Conservation (phyloP, 345 rosid genomes). For the Bruguiera parviflora region DNA sequence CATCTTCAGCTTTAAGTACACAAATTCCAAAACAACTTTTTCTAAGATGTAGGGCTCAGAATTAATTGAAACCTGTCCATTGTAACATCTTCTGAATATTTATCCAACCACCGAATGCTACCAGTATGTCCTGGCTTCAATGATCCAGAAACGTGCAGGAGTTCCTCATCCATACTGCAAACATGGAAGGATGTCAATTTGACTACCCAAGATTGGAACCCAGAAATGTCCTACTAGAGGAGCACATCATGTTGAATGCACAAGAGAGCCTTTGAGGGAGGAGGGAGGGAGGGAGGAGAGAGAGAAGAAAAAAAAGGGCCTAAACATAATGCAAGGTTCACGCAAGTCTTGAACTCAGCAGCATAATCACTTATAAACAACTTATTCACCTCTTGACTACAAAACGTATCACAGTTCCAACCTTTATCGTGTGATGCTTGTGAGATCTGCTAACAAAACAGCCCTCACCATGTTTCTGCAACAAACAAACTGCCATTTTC, state of each 20-base stretch:
- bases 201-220: no score
- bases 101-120: conserved; percentile 56
- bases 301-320: background rate
- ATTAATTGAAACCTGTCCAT: conserved; percentile 18
- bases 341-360: background rate
- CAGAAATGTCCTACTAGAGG: no score
- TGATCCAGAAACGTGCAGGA: conserved; percentile 66
- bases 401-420: conserved; percentile 70
- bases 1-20: background rate
- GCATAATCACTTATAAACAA: conserved; percentile 3
- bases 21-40: background rate
- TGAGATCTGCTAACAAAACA: conserved; percentile 51
- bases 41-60: background rate
- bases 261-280: no score
- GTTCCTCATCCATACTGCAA: conserved; percentile 76
- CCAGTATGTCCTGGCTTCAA: conserved; percentile 54
- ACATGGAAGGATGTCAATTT: conserved; percentile 12
- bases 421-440: conserved; percentile 57
- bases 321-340: background rate
- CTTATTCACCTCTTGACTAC: conserved; percentile 63
- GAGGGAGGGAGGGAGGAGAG: background rate
- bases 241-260: no score
- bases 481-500: background rate
- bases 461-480: conserved; percentile 55
- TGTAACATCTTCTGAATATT: conserved; percentile 22